Conservation (phyloP, 164 flowering plant species). For the Stephania japonica region DNA sequence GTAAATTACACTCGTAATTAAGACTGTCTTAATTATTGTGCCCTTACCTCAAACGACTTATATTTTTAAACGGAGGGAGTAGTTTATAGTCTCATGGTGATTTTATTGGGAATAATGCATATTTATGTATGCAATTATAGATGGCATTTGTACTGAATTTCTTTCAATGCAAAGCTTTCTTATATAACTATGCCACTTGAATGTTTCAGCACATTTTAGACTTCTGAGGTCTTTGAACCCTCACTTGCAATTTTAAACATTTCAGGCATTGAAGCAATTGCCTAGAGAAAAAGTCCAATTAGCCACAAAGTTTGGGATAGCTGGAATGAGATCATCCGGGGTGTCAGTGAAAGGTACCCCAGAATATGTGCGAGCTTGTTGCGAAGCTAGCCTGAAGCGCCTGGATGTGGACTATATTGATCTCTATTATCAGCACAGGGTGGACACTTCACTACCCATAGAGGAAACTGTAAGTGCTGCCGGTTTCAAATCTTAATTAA, state of each 20-base stretch:
- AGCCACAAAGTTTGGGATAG: slow-evolving; percentile 46
- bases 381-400: slow-evolving; percentile 46
- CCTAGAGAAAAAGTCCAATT: slow-evolving; percentile 41
- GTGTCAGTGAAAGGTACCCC: slow-evolving; percentile 28
- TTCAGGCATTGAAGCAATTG: slow-evolving; percentile 43
- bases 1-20: too few relatives aligned
- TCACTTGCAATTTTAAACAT: not conserved
- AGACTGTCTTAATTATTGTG: too few relatives aligned
- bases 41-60: too few relatives aligned
- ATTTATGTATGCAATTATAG: not conserved
- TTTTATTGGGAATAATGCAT: not conserved
- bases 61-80: too few relatives aligned
- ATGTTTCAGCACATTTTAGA: not conserved
- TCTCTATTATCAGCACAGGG: slow-evolving; percentile 41
- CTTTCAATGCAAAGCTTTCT: not conserved
- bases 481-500: not conserved
- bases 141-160: not conserved
- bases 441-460: slow-evolving; percentile 35
- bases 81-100: not conserved
- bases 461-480: slow-evolving; percentile 36
- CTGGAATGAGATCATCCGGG: not conserved
- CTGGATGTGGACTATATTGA: slow-evolving; percentile 46
- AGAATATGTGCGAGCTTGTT: slow-evolving; percentile 41
- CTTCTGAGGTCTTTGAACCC: not conserved
- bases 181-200: not conserved